phyloP scores from a whole-genome alignment of 805 yeast genomes.

The Yarrowia sp. region DNA sequence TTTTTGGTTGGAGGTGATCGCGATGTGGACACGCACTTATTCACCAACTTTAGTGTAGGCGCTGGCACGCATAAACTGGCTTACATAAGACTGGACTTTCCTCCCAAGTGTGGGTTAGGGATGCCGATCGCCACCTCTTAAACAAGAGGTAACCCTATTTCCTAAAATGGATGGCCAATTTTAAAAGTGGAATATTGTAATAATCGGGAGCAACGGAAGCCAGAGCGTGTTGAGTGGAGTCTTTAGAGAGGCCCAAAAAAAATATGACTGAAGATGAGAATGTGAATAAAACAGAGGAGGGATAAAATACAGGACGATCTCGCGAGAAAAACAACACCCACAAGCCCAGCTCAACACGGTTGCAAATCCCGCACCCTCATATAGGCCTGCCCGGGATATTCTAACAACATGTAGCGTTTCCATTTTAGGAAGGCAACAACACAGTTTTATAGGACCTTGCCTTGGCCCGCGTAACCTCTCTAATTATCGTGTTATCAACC shows the following conservation, averaged over 20 bases:
- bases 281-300: neutral
- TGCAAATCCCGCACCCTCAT: neutral
- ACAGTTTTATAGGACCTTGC: neutral
- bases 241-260: neutral
- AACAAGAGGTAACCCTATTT: neutral
- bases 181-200: neutral
- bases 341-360: neutral
- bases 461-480: constrained; percentile 20
- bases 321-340: too few relatives aligned
- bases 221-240: neutral
- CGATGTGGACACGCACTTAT: constrained; percentile 25
- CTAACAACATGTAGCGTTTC: neutral
- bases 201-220: constrained; percentile 14
- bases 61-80: neutral
- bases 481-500: constrained; percentile 27
- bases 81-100: neutral
- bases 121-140: neutral
- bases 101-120: neutral
- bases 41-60: constrained; percentile 6
- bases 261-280: too few relatives aligned
- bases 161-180: neutral
- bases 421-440: constrained; percentile 24
- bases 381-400: too few relatives aligned
- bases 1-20: constrained; percentile 4
- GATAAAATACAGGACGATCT: too few relatives aligned